Conservation (phyloP, 2,329 filamentous ascomycete genomes). For the Monascus ruber region DNA sequence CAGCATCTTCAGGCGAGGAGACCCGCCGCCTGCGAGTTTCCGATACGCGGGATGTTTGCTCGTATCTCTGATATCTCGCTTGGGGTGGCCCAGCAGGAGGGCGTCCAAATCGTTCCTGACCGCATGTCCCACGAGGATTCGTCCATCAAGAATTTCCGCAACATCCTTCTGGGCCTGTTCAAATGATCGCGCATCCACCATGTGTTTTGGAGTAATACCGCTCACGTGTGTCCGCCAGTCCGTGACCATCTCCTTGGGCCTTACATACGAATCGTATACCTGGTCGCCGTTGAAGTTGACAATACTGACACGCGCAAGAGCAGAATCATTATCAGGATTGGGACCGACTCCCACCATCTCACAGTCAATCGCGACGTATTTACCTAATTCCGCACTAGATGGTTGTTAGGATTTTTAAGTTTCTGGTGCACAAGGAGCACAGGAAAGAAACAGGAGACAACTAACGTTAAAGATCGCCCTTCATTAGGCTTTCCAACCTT, state of each 20-base stretch:
- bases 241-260: constrained; percentile 63
- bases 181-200: constrained; percentile 59
- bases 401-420: constrained; percentile 7
- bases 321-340: constrained; percentile 54
- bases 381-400: constrained; percentile 58
- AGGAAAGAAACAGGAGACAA: constrained; percentile 7
- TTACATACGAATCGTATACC: constrained; percentile 88
- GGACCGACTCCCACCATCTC: constrained; percentile 86
- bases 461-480: constrained; percentile 42
- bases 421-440: neutral
- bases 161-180: constrained; percentile 66
- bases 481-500: constrained; percentile 49
- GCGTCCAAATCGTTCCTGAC: constrained; percentile 65
- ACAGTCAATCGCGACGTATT: constrained; percentile 89
- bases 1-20: constrained; percentile 44
- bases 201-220: constrained; percentile 64
- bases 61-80: constrained; percentile 72
- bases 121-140: constrained; percentile 74
- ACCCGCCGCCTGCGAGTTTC: constrained; percentile 41
- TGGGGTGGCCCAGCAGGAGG: constrained; percentile 66
- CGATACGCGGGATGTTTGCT: constrained; percentile 64
- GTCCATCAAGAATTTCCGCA: constrained; percentile 53
- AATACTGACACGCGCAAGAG: constrained; percentile 73
- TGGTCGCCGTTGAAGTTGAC: constrained; percentile 91
- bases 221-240: constrained; percentile 85